A percentile compares a stretch with the other conserved stretches of the same genome.
Conservation (phyloP, 257 asterid species). For the Fraxinus americana region DNA sequence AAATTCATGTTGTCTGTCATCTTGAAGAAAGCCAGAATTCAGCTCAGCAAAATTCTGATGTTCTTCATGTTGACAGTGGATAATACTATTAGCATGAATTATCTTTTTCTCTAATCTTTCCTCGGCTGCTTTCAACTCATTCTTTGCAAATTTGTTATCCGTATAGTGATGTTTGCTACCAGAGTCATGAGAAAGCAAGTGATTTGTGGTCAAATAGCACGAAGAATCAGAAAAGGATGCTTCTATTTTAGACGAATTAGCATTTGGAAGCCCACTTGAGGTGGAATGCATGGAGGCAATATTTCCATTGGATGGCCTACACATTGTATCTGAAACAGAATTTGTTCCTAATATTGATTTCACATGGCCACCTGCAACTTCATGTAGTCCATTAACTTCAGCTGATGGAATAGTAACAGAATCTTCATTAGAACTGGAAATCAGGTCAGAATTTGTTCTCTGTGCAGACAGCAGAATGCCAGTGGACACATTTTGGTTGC, state of each 20-base stretch:
- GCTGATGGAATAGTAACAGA: constrained; percentile 22
- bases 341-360: constrained; percentile 25
- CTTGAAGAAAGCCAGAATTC: constrained; percentile 34
- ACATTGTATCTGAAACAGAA: constrained; percentile 28
- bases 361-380: constrained; percentile 23
- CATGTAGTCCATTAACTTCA: constrained; percentile 22
- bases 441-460: constrained; percentile 29
- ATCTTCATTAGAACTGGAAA: constrained; percentile 28
- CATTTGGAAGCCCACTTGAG: constrained; percentile 28
- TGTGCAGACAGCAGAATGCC: constrained; percentile 29
- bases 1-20: constrained; percentile 34
- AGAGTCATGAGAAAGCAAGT: constrained; percentile 30
- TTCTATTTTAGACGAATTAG: constrained; percentile 34
- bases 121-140: constrained; percentile 27
- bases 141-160: constrained; percentile 30
- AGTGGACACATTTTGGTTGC: constrained; percentile 20
- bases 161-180: constrained; percentile 23
- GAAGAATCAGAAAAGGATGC: constrained; percentile 27
- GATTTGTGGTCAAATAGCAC: constrained; percentile 29
- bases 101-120: constrained; percentile 33
- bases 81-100: constrained; percentile 32
- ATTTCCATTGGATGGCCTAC: constrained; percentile 25
- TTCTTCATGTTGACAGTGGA: constrained; percentile 27
- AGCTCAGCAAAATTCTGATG: constrained; percentile 31
- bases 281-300: constrained; percentile 20